phyloP scores from a whole-genome alignment of 768 basidiomycete genomes.

The Boletus reticulatus region DNA sequence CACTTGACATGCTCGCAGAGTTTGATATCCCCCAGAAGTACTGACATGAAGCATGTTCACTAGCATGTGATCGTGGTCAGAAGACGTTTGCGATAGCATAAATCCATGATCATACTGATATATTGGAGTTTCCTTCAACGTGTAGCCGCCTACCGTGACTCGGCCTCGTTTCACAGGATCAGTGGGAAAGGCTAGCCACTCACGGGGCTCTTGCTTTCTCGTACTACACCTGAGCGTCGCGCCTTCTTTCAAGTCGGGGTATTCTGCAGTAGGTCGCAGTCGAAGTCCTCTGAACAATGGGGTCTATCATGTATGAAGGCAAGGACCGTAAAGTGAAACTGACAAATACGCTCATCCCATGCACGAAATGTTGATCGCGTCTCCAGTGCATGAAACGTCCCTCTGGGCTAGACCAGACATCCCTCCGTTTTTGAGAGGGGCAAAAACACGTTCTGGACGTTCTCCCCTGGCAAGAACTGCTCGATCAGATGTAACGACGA shows the following conservation, averaged over 20 bases:
- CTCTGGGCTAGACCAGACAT: neutral
- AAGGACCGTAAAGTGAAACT: neutral
- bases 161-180: no score
- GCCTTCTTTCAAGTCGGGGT: neutral
- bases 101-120: no score
- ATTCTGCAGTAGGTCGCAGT: neutral
- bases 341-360: conserved; percentile 8
- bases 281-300: conserved; percentile 1
- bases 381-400: neutral
- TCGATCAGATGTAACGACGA: conserved; percentile 7
- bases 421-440: neutral
- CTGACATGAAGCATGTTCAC: no score
- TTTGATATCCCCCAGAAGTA: no score
- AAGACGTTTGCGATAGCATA: no score
- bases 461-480: neutral
- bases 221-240: conserved; percentile 4
- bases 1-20: no score
- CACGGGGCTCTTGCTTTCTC: no score
- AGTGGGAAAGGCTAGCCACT: no score
- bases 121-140: no score
- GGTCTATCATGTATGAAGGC: no score
- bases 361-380: neutral
- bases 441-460: neutral
- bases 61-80: no score
- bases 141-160: no score